These are phyloP conservation scores for Claviceps citrina DNA, from an alignment of 2,329 filamentous ascomycete species.

Conservation along the genomic window DNA sequence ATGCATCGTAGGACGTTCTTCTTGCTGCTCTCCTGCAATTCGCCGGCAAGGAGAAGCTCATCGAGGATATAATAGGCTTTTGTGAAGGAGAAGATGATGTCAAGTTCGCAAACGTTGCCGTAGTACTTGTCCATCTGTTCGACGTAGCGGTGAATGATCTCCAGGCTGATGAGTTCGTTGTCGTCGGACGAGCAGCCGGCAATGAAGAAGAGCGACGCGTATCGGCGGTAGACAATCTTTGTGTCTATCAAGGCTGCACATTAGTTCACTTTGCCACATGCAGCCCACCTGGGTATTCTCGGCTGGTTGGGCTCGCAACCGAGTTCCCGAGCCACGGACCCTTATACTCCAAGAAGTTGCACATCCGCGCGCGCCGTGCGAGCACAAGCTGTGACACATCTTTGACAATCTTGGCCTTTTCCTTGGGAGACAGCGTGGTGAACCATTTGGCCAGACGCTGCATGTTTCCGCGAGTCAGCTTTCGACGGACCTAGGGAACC, in stretches of 20 bases:
- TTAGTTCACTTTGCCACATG: slow-evolving; percentile 1
- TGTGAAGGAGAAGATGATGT: slow-evolving; percentile 99
- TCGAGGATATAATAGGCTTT: slow-evolving; percentile 99
- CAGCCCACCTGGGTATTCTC: too few relatives aligned
- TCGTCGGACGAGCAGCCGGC: slow-evolving; percentile 92
- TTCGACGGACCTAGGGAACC: too few relatives aligned
- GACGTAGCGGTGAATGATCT: slow-evolving; percentile 97
- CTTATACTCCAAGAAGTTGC: slow-evolving; percentile 99
- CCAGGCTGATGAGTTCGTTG: slow-evolving; percentile 94
- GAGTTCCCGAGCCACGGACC: slow-evolving; percentile 33
- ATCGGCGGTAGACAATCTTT: slow-evolving; percentile 96
- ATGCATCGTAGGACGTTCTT: slow-evolving; percentile 97
- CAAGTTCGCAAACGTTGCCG: slow-evolving; percentile 96
- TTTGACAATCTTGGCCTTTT: slow-evolving; percentile 99
- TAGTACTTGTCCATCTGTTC: slow-evolving; percentile 99
- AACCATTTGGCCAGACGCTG: slow-evolving; percentile 99
- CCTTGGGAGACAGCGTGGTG: slow-evolving; percentile 88
- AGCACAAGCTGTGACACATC: slow-evolving; percentile 97
- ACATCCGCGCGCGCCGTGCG: slow-evolving; percentile 92
- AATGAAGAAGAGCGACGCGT: slow-evolving; percentile 98
- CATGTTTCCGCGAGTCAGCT: slow-evolving; percentile 6
- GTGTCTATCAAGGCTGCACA: slow-evolving; percentile 46
- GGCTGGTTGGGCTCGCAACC: not conserved
- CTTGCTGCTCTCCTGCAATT: slow-evolving; percentile 98
- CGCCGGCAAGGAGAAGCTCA: slow-evolving; percentile 84